Base-by-base conservation (phyloP, 805 yeast species). In the Yamadazyma sp. region DNA sequence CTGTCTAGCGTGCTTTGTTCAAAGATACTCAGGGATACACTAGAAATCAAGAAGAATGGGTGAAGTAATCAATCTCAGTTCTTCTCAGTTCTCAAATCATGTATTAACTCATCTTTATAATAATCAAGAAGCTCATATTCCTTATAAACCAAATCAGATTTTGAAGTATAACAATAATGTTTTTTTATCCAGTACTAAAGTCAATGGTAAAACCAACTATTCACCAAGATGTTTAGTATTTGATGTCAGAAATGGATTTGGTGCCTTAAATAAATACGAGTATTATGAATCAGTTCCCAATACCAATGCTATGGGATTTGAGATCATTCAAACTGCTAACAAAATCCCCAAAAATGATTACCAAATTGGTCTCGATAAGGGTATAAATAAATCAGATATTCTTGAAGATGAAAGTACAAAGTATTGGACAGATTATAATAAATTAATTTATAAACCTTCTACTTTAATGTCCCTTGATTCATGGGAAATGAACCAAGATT, bases 201-300 rank as follows among this genome's bases (percentile, higher is more conserved):
- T 23, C 33, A 45, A 44, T 29, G 63, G 62, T 4, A 48, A 78
- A n/a, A 48, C 53, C 34, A 64, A 60, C 43, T 86, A 78, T 52
- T 69, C 82, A n/a, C 98, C 98, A 1, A 62, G 98, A 36, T 76
- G 85, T 0, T 49, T 87, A 23, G 49, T 87, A n/a, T 86, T 89
- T 81, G 98, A 93, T 43, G 72, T 79, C 30, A 64, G 70, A 14
- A 81, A 83, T 31, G 96, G 96, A 0, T 75, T 70, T 50, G 96
- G 97, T 0, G 63, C 86, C 0, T 56, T 86, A 29, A 73, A 76
- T 2, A 69, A 67, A 38, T 71, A 58, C 49, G 82, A 78, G 36
- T 78, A 75, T 42, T 61, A 59, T 29, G 55, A 53, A 16, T 14
- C 33, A 6, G 18, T 35, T 6, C 30, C 30, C 18, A 2, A 28